phyloP scores from a whole-genome alignment of 2,329 filamentous ascomycete species.

The Trichoderma koningii region DNA sequence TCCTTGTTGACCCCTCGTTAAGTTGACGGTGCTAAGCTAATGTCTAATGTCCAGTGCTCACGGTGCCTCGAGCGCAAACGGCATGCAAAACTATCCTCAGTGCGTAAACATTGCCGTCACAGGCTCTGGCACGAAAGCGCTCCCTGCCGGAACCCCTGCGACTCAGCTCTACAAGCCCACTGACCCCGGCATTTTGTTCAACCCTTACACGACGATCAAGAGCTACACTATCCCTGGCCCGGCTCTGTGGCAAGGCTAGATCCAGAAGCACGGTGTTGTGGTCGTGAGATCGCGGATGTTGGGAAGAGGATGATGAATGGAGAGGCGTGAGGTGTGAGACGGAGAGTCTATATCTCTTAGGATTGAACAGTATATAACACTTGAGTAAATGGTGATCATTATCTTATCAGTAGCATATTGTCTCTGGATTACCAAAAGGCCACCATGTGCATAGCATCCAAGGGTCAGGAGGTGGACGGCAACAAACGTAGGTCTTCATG shows the following conservation, averaged over 20 bases:
- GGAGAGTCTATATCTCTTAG: neutral
- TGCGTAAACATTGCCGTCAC: conserved; percentile 54
- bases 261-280: neutral
- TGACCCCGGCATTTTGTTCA: conserved; percentile 43
- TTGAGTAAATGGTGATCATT: neutral
- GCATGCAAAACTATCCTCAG: conserved; percentile 56
- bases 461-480: too few species aligned
- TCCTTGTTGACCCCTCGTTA: neutral
- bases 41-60: conserved; percentile 40
- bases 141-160: conserved; percentile 40
- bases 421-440: neutral
- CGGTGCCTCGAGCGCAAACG: conserved; percentile 45
- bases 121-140: conserved; percentile 41
- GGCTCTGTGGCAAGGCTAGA: conserved; percentile 29
- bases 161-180: conserved; percentile 42
- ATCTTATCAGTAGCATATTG: neutral
- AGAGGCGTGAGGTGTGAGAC: neutral
- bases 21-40: neutral
- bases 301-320: neutral
- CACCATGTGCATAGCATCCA: too few species aligned
- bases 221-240: conserved; percentile 43
- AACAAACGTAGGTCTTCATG: too few species aligned
- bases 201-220: conserved; percentile 37
- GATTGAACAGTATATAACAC: neutral
- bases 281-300: neutral